These are phyloP conservation scores for Conidiobolus incongruus DNA, from an alignment of 371 early-diverging fungal species.

Conservation along the genomic window DNA sequence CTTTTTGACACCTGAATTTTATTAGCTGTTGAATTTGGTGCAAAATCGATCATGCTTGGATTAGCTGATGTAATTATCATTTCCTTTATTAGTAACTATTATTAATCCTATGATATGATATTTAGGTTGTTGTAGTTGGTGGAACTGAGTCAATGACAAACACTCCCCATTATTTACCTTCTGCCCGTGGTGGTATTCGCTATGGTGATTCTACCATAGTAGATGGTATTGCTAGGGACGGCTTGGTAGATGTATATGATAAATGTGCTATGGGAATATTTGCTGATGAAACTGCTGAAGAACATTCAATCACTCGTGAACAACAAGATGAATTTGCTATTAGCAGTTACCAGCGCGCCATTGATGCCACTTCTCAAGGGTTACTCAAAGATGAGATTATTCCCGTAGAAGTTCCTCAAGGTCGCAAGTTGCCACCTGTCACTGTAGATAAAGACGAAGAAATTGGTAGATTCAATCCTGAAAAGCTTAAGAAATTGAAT, in stretches of 20 bases:
- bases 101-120: background rate
- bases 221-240: constrained; percentile 87
- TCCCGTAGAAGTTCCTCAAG: constrained; percentile 55
- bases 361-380: constrained; percentile 54
- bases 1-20: too few species aligned
- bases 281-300: constrained; percentile 77
- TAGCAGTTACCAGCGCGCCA: constrained; percentile 64
- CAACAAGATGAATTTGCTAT: constrained; percentile 82
- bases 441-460: constrained; percentile 68
- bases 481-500: constrained; percentile 65
- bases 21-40: constrained; percentile 55
- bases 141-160: constrained; percentile 97
- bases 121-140: constrained; percentile 52
- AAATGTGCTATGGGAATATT: constrained; percentile 60
- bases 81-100: background rate
- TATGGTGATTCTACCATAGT: constrained; percentile 66
- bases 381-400: constrained; percentile 62
- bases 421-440: constrained; percentile 34
- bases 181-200: constrained; percentile 10
- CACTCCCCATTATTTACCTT: constrained; percentile 48
- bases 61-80: constrained; percentile 7
- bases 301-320: constrained; percentile 57
- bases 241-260: constrained; percentile 84
- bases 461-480: constrained; percentile 26
- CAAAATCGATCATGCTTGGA: constrained; percentile 43